Conservation (phyloP, 345 rosid genomes). For the Hypericum androsaemum region DNA sequence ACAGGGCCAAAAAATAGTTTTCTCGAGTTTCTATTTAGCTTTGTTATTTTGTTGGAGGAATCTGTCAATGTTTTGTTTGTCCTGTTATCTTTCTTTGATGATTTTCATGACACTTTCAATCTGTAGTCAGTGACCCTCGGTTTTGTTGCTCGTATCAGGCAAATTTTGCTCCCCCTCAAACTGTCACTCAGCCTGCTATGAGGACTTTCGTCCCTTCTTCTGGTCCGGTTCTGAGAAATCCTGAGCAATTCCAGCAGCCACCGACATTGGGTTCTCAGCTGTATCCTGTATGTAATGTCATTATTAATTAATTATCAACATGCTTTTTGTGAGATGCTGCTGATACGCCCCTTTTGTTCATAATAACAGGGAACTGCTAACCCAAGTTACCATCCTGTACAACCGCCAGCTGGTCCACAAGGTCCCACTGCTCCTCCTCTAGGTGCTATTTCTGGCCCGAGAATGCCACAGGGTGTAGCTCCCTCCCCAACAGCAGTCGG, state of each 20-base stretch:
- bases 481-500: constrained; percentile 45
- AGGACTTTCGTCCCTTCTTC: constrained; percentile 82
- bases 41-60: neutral
- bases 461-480: constrained; percentile 47
- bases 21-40: neutral
- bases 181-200: constrained; percentile 39
- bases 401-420: constrained; percentile 44
- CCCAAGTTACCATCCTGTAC: constrained; percentile 43
- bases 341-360: constrained; percentile 8
- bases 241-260: constrained; percentile 78
- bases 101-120: neutral
- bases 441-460: constrained; percentile 42
- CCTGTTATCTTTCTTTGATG: no score
- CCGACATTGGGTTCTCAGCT: constrained; percentile 63
- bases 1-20: no score
- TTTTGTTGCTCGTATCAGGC: constrained; percentile 9
- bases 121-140: neutral
- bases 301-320: neutral
- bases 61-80: no score
- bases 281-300: constrained; percentile 51
- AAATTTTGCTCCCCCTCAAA: constrained; percentile 41
- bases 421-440: constrained; percentile 37
- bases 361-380: constrained; percentile 46
- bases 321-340: constrained; percentile 3
- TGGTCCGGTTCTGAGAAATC: constrained; percentile 64